Conservation (phyloP, 441 rosid species). For the Erodium moschatum region DNA sequence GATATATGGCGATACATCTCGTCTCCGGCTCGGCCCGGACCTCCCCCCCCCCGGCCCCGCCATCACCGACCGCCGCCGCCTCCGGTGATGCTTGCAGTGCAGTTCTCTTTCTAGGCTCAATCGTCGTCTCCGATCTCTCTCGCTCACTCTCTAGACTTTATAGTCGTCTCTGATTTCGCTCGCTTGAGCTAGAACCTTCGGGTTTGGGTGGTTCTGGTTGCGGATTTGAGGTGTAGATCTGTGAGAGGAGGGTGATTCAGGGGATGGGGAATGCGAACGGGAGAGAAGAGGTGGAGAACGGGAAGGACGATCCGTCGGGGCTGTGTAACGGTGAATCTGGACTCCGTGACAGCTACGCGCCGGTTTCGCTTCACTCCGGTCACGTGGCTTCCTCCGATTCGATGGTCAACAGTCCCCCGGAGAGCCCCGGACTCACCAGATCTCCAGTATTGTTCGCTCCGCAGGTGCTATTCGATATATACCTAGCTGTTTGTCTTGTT, state of each 20-base stretch:
- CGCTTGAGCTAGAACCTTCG: no score
- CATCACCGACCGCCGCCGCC: neutral
- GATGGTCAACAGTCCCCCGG: slow-evolving; percentile 40
- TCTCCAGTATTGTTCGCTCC: slow-evolving; percentile 62
- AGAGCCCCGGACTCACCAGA: slow-evolving; percentile 43
- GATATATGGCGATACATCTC: no score
- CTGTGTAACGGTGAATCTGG: slow-evolving; percentile 31
- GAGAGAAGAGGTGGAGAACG: slow-evolving; percentile 33
- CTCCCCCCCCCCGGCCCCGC: no score
- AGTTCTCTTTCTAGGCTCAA: neutral
- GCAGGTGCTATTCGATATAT: slow-evolving; percentile 35
- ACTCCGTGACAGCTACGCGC: slow-evolving; percentile 19
- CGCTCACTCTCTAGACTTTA: neutral
- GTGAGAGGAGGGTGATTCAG: neutral
- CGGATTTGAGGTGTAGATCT: no score
- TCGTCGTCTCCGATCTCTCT: neutral
- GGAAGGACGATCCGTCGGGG: slow-evolving; percentile 21
- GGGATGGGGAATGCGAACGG: slow-evolving; percentile 70
- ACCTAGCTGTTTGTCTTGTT: no score
- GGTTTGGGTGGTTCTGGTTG: no score
- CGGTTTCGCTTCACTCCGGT: slow-evolving; percentile 18
- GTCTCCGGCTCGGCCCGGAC: no score
- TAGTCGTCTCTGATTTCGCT: neutral
- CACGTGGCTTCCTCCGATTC: slow-evolving; percentile 35
- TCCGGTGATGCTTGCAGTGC: neutral